Base-by-base conservation (phyloP, 768 basidiomycete species). In the Leccinellum rugosiceps region DNA sequence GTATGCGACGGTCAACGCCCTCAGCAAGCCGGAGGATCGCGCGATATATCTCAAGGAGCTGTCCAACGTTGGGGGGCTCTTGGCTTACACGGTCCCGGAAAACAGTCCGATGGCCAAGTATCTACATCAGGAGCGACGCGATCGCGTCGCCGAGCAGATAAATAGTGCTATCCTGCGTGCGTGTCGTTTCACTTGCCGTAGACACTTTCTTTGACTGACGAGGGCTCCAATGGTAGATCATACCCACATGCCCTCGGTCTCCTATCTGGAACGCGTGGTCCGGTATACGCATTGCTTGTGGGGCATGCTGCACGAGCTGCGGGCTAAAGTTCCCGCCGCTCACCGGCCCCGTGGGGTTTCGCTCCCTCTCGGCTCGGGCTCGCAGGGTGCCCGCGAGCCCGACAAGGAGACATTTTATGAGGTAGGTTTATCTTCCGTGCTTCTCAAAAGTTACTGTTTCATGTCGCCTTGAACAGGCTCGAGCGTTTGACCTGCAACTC, bases 81-180 rank as follows among this genome's bases (percentile, higher is more conserved):
- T 98, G 45, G 92, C 88, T n/a, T 97, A 96, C 72, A 81, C 79
- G 35, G 79, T 86, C 19, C 90, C 94, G 0, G 91, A 92, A 65
- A 81, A 77, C 35, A 92, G 92, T 64, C 81, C 88, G 0, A 79
- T 94, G 65, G 76, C 82, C 15, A 84, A 80, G 55, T 98, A 95
- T 72, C 72, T 97, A 58, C 80, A 81, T 35, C 86, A 88, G 69
- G 83, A 83, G 52, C 77, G 94, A 65, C 82, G 94, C 58, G 87
- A 90, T 61, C 83, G 82, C 6, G 82, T 97, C 21, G 94, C 94
- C 6, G 89, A 92, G 56, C 90, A 94, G 73, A 86, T 98, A 43
- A 90, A 95, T 62, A 79, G 83, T 45, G 94, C 94, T 15, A 89
- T 97, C 48, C 72, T 97, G 13, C 76, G 94, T 94, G 64, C 68